Evolutionary conservation across 2,329 filamentous ascomycete species (phyloP), one percentile per base, ranked within the genome.

Genomic region (Cryphonectria nitschkei): DNA sequence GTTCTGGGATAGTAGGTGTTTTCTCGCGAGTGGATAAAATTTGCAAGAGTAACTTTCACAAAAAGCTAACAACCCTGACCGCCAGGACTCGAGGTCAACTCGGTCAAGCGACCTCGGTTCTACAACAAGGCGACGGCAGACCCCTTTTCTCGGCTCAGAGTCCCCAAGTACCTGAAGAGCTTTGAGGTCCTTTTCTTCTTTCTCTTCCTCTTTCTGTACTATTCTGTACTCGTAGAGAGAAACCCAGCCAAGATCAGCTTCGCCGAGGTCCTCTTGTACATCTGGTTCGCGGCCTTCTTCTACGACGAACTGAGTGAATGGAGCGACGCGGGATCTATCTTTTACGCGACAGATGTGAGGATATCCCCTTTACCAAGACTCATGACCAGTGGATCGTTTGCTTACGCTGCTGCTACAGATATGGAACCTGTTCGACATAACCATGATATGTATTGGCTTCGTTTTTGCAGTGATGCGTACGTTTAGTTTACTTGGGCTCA

Each of bases 231-330:
- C 43, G 87, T 97, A 62, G 89, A 93, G 75, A 86, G 93, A 72
- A 89, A 92, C 74, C 86, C 89, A 11, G 84, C 85, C 26, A 83
- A 84, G 39, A 88, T 97, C 68, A 93, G 92, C 0, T 77, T 84
- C 0, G 83, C 90, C 26, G 94, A 98, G 79, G 81, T 91, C 1
- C 78, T 93, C 22, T 86, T 98, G 58, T 96, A 95, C 78, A 80
- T 97, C 66, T 97, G 94, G 92, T 91, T 97, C 75, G 90, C 90
- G 5, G 92, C 93, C 9, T 97, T 97, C 82, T 89, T 92, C 54
- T 97, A 96, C 77, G 94, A 97, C 75, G 94, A 95, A 80, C 84
- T 96, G 70, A 92, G 92, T 76, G 93, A 97, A 76, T 94, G 93
- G 82, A 87, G 90, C 67, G 94, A 98, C 82, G 94, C 95, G 0